A percentile compares a stretch with the other conserved stretches of the same genome.
These are phyloP conservation scores for Mortierella sp. DNA, from an alignment of 371 early-diverging fungal genomes.

Conservation along the genomic window DNA sequence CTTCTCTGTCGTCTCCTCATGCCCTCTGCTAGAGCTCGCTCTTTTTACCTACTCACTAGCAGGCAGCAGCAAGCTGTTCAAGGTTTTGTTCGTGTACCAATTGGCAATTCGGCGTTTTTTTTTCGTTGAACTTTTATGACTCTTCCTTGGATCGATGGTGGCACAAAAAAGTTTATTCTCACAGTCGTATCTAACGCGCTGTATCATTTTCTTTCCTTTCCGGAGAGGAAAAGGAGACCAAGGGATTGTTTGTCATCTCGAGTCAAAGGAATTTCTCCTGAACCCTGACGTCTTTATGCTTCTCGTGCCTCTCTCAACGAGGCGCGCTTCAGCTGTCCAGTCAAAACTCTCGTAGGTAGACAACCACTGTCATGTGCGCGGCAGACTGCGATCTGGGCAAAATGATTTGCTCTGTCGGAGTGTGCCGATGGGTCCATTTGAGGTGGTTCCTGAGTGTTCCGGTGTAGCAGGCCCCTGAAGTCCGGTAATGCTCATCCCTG, in stretches of 20 bases:
- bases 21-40: not conserved
- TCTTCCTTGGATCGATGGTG: not conserved
- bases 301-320: not conserved
- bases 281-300: not conserved
- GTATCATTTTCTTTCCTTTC: not conserved
- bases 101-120: constrained; percentile 33
- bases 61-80: not conserved
- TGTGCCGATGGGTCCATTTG: not conserved
- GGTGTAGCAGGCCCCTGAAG: not conserved
- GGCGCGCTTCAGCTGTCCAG: not conserved
- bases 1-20: not conserved
- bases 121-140: constrained; percentile 18
- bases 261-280: not conserved
- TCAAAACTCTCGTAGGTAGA: not conserved
- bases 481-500: not conserved
- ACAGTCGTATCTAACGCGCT: not conserved
- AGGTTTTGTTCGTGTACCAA: not conserved
- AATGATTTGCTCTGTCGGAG: not conserved
- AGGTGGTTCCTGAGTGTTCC: not conserved
- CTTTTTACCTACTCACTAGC: not conserved
- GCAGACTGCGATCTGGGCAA: not conserved
- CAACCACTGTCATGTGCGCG: not conserved
- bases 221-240: not conserved
- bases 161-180: constrained; percentile 5
- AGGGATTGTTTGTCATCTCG: not conserved